Conservation (phyloP, 2,329 filamentous ascomycete species). For the Hypomyces perniciosus region DNA sequence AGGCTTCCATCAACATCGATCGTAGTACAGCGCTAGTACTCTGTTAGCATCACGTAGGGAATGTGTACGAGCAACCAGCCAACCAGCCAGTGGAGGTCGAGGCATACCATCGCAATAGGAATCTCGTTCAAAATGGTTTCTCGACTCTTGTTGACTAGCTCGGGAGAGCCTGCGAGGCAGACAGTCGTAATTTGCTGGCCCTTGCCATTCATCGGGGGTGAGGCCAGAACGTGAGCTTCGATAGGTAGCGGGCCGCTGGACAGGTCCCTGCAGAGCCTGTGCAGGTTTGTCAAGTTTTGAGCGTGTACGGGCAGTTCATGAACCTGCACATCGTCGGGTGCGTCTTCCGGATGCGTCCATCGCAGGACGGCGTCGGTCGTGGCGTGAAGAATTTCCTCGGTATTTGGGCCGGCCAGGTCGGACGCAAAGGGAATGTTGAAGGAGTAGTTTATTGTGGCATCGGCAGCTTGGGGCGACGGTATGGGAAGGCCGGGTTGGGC, state of each 20-base stretch:
- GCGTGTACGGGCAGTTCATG: constrained; percentile 89
- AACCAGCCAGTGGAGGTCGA: background rate
- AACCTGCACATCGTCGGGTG: constrained; percentile 74
- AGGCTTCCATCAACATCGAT: constrained; percentile 91
- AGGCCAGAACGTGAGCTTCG: constrained; percentile 78
- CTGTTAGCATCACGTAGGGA: constrained; percentile 12
- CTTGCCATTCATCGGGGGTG: constrained; percentile 66
- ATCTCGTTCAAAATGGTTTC: constrained; percentile 88
- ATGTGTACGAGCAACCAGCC: background rate
- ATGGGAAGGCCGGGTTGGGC: constrained; percentile 48
- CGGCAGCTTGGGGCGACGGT: constrained; percentile 63
- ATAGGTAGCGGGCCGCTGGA: constrained; percentile 64
- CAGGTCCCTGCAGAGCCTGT: constrained; percentile 75
- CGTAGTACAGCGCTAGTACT: constrained; percentile 72
- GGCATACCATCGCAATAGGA: constrained; percentile 81
- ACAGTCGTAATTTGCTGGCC: constrained; percentile 74
- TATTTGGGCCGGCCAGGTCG: constrained; percentile 84
- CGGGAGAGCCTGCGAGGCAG: constrained; percentile 80
- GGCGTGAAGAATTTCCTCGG: constrained; percentile 90
- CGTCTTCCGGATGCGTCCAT: constrained; percentile 90
- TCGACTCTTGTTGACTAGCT: constrained; percentile 82
- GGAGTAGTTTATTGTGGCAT: constrained; percentile 79
- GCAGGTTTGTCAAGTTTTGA: constrained; percentile 75
- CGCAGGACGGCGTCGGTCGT: constrained; percentile 79
- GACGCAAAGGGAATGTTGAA: constrained; percentile 98